phyloP scores from a whole-genome alignment of 1,139 yeast species.

The Sugiyamaella xylanicola region DNA sequence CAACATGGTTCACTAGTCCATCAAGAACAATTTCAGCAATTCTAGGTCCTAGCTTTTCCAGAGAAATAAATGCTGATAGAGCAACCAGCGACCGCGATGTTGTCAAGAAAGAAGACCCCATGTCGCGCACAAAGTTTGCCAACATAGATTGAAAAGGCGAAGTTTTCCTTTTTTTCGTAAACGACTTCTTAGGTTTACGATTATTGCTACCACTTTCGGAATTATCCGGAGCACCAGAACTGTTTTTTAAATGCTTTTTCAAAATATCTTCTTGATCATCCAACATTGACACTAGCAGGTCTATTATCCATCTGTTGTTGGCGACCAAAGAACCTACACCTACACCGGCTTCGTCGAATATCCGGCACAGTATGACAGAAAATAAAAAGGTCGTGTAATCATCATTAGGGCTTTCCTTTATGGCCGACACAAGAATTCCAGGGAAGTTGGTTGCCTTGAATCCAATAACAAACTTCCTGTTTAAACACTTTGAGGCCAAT shows the following conservation, averaged over 20 bases:
- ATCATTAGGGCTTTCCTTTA: slow-evolving; percentile 20
- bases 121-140: slow-evolving; percentile 21
- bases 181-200: slow-evolving; percentile 18
- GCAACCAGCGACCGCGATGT: slow-evolving; percentile 28
- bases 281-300: slow-evolving; percentile 27
- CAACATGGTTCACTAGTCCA: slow-evolving; percentile 10
- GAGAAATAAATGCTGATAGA: slow-evolving; percentile 24
- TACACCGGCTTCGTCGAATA: slow-evolving; percentile 26
- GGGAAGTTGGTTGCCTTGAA: slow-evolving; percentile 30
- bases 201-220: slow-evolving; percentile 17
- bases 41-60: slow-evolving; percentile 23
- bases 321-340: slow-evolving; percentile 18
- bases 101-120: slow-evolving; percentile 14
- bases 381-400: slow-evolving; percentile 27
- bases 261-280: slow-evolving; percentile 28
- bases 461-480: slow-evolving; percentile 33
- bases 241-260: slow-evolving; percentile 8
- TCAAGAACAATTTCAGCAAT: slow-evolving; percentile 5
- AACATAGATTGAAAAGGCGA: slow-evolving; percentile 20
- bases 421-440: slow-evolving; percentile 24
- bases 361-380: slow-evolving; percentile 22
- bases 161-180: not conserved
- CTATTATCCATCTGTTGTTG: slow-evolving; percentile 25
- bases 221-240: slow-evolving; percentile 6
- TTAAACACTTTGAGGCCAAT: slow-evolving; percentile 35